Evolutionary conservation across 768 basidiomycete species (phyloP).

Genomic region (Udeniomyces megalosporus): DNA sequence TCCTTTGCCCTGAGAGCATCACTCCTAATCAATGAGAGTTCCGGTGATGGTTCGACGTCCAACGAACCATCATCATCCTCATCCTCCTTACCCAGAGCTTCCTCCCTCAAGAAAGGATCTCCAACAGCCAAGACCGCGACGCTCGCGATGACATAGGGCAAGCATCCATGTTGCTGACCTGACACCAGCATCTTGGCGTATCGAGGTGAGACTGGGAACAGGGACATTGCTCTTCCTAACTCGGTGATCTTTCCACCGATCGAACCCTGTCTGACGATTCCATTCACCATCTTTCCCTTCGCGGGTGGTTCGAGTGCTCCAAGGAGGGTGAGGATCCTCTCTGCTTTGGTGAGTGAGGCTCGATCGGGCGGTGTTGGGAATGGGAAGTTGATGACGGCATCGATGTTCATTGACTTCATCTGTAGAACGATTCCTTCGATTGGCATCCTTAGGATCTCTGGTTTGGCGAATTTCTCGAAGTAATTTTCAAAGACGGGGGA

Average conservation of each 20-base stretch:
- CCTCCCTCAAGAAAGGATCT: constrained; percentile 84
- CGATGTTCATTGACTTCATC: constrained; percentile 99
- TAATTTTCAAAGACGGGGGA: constrained; percentile 86
- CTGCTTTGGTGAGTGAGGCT: constrained; percentile 55
- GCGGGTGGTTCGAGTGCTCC: constrained; percentile 51
- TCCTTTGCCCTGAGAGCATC: constrained; percentile 35
- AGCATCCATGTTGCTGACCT: constrained; percentile 66
- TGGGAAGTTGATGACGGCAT: constrained; percentile 89
- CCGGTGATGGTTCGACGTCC: constrained; percentile 17
- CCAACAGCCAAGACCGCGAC: constrained; percentile 86
- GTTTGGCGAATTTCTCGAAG: constrained; percentile 69
- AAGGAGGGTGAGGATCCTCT: constrained; percentile 59
- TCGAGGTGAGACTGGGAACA: constrained; percentile 84
- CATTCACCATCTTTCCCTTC: constrained; percentile 23
- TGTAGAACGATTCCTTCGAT: constrained; percentile 93
- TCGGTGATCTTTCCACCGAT: constrained; percentile 59
- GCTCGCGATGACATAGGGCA: constrained; percentile 79
- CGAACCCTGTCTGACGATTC: constrained; percentile 23
- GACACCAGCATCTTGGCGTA: constrained; percentile 92
- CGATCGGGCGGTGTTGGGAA: constrained; percentile 93
- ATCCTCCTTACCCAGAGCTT: constrained; percentile 35
- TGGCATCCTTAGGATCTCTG: constrained; percentile 87
- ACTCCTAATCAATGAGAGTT: constrained; percentile 36
- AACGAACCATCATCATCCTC: constrained; percentile 34
- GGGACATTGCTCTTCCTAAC: constrained; percentile 76